Conservation (phyloP, 2,329 filamentous ascomycete genomes). For the Emmonsiellopsis sp. region DNA sequence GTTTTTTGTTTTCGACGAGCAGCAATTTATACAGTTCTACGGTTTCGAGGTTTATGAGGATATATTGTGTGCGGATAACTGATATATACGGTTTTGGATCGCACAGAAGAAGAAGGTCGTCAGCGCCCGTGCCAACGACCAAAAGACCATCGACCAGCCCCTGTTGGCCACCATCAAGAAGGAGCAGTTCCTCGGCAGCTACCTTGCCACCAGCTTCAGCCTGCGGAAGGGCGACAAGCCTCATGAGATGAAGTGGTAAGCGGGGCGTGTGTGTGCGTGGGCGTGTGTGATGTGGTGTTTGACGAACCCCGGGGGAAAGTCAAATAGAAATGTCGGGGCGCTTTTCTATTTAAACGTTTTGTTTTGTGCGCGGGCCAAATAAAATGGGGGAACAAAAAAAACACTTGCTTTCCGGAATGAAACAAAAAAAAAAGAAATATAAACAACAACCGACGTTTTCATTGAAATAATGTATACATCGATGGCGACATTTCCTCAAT, state of each 20-base stretch:
- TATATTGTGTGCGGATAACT: background rate
- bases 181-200: constrained; percentile 85
- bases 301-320: constrained; percentile 23
- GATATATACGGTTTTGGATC: constrained; percentile 2
- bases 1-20: constrained; percentile 23
- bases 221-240: constrained; percentile 99
- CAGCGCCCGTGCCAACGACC: constrained; percentile 87
- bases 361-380: background rate
- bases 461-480: constrained; percentile 4
- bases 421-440: background rate
- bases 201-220: constrained; percentile 94
- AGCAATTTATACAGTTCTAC: no score
- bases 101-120: constrained; percentile 91
- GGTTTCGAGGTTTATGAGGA: constrained; percentile 12
- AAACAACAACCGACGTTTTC: background rate
- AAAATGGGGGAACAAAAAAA: background rate
- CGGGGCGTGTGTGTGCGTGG: constrained; percentile 13
- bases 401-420: background rate
- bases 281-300: no score
- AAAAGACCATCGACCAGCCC: constrained; percentile 97
- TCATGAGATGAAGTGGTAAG: constrained; percentile 98
- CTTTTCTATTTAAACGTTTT: background rate
- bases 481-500: background rate
- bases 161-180: constrained; percentile 96
- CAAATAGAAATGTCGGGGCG: constrained; percentile 1